Evolutionary conservation across 768 basidiomycete species (phyloP), one percentile per base, ranked within the genome.

Genomic region (Crucibulum laeve): DNA sequence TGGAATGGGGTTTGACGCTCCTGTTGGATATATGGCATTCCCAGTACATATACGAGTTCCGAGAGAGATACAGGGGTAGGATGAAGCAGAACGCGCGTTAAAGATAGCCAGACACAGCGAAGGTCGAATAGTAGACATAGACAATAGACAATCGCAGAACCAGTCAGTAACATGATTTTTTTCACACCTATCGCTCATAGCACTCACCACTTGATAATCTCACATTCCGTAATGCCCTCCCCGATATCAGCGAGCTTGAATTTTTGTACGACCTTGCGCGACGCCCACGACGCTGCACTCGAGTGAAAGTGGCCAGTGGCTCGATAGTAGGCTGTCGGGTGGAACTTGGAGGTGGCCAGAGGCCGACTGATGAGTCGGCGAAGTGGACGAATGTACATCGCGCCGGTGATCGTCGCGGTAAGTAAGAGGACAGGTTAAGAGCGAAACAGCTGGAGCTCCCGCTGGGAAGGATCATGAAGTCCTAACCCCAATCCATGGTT

Each of bases 211-310:
- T 82, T 84, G 37, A 94, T 81, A 50, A 93, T 76, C 64, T 94
- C 89, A 56, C 87, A 89, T 61, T 93, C 90, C 18, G 89, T 91
- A 51, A 93, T 91, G 4, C 91, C 91, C 62, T 92, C 90, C 3
- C 91, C 90, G 55, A 92, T 89, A 58, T 91, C 87, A 1, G 87
- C 87, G 28, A 90, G 77, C 45, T 80, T 87, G 70, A 89, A 89
- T 6, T 70, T 76, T 44, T 84, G 70, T 18, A 71, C 47, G 8
- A 68, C 61, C 44, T 70, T 74, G 25, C 51, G 52, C 2, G 61
- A 51, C 1, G 63, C 59, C 58, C 57, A 63, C 11, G 46, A 56
- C 1, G 41, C 39, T 17, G 64, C 25, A 7, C 60, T 64, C 1
- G 63, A 58, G 47, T 70, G 67, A n/a, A n/a, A n/a, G n/a, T n/a